Evolutionary conservation across 805 yeast species (phyloP).

Genomic region (Yarrowia sp.): DNA sequence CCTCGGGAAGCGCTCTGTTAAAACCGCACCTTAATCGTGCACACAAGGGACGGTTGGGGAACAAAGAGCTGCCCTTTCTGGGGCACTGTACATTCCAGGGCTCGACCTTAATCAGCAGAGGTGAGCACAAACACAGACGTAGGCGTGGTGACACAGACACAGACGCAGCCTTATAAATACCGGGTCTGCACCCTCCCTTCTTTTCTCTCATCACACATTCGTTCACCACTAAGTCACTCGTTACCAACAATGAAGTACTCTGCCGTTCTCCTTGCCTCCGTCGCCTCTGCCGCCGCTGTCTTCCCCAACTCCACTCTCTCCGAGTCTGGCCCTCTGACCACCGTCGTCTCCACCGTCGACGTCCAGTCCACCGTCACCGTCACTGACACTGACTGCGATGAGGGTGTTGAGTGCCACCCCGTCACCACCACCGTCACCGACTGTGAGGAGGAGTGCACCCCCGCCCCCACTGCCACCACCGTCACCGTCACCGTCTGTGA

Average conservation of each 20-base stretch:
- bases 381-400: slow-evolving; percentile 29
- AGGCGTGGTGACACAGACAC: no score
- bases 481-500: slow-evolving; percentile 36
- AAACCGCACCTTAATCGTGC: slow-evolving; percentile 14
- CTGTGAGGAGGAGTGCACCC: slow-evolving; percentile 31
- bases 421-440: slow-evolving; percentile 27
- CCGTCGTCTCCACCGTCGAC: slow-evolving; percentile 34
- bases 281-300: slow-evolving; percentile 37
- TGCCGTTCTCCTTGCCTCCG: slow-evolving; percentile 32
- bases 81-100: slow-evolving; percentile 23
- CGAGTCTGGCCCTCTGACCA: slow-evolving; percentile 28
- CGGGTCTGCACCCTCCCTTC: background rate
- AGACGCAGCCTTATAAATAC: slow-evolving; percentile 20
- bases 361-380: slow-evolving; percentile 26
- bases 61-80: slow-evolving; percentile 6
- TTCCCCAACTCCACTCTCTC: slow-evolving; percentile 25
- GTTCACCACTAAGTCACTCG: slow-evolving; percentile 30
- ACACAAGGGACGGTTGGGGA: background rate
- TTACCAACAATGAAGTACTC: slow-evolving; percentile 30
- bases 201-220: slow-evolving; percentile 11
- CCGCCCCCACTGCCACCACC: slow-evolving; percentile 33
- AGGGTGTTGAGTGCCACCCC: slow-evolving; percentile 36
- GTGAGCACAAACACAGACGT: background rate
- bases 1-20: slow-evolving; percentile 19
- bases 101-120: background rate